Conservation (phyloP, 2,329 filamentous ascomycete genomes). For the Tolypocladium ovalisporum region DNA sequence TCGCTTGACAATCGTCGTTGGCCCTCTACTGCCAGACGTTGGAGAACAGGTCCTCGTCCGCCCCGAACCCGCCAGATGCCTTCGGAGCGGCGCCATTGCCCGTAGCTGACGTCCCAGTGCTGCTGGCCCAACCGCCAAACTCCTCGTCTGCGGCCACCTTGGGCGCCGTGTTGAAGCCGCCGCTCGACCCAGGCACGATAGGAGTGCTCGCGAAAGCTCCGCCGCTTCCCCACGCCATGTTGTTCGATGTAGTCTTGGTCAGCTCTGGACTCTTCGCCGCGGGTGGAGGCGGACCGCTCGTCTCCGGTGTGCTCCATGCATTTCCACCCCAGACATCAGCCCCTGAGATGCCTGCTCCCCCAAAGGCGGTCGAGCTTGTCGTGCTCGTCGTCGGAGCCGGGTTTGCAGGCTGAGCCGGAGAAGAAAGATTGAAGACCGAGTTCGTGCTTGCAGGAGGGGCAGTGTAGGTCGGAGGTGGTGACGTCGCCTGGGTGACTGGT, state of each 20-base stretch:
- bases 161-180: conserved; percentile 53
- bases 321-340: conserved; percentile 79
- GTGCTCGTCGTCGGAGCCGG: conserved; percentile 26
- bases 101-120: conserved; percentile 36
- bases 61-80: conserved; percentile 48
- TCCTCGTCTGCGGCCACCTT: conserved; percentile 84
- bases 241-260: conserved; percentile 36
- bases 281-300: conserved; percentile 28
- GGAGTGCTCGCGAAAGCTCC: conserved; percentile 45
- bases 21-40: conserved; percentile 75
- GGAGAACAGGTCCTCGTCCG: conserved; percentile 79
- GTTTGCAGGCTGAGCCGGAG: conserved; percentile 32
- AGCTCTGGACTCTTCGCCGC: conserved; percentile 45
- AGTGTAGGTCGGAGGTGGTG: conserved; percentile 21
- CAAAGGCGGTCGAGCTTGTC: conserved; percentile 23
- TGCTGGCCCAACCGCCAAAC: conserved; percentile 89
- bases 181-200: conserved; percentile 50
- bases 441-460: conserved; percentile 29
- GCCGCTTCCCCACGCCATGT: conserved; percentile 49
- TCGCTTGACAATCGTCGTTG: background rate
- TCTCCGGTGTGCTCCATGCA: conserved; percentile 60
- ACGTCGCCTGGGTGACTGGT: conserved; percentile 35
- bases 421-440: conserved; percentile 77
- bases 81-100: conserved; percentile 34
- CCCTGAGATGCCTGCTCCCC: conserved; percentile 29